Percentiles rank a stretch among this genome's conserved stretches.
phyloP scores from a whole-genome alignment of 2,329 filamentous ascomycete species.

The Harringtonia aguacate region DNA sequence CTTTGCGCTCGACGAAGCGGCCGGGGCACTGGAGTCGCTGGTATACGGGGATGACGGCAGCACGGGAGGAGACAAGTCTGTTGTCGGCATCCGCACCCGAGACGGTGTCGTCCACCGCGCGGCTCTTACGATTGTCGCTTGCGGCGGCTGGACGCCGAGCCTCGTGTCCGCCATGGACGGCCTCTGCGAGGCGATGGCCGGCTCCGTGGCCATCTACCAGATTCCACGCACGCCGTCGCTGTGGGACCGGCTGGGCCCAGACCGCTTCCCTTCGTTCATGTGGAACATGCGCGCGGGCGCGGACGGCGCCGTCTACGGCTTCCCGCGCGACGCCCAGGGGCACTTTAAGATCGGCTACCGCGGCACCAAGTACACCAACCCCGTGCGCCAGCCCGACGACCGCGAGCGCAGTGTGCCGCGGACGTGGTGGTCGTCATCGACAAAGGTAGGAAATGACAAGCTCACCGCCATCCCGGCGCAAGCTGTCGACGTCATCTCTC shows the following conservation, averaged over 20 bases:
- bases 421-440: conserved; percentile 27
- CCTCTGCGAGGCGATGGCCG: conserved; percentile 36
- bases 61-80: conserved; percentile 6
- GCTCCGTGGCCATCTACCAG: conserved; percentile 31
- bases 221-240: conserved; percentile 25
- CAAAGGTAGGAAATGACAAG: conserved; percentile 8
- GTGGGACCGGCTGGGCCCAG: conserved; percentile 27
- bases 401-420: conserved; percentile 25
- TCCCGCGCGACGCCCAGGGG: conserved; percentile 15
- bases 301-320: conserved; percentile 17
- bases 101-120: conserved; percentile 24
- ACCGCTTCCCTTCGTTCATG: conserved; percentile 24
- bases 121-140: conserved; percentile 25
- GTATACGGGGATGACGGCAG: conserved; percentile 10
- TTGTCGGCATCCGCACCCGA: conserved; percentile 26
- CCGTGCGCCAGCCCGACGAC: conserved; percentile 20
- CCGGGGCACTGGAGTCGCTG: conserved; percentile 20
- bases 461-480: conserved; percentile 11
- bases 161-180: conserved; percentile 27
- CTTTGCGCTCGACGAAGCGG: conserved; percentile 24
- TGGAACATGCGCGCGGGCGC: conserved; percentile 11
- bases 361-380: conserved; percentile 27
- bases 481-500: conserved; percentile 15
- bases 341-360: conserved; percentile 19
- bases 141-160: conserved; percentile 32